These are phyloP conservation scores for Coffea humblotiana DNA, from an alignment of 305 asterid species.

Conservation along the genomic window DNA sequence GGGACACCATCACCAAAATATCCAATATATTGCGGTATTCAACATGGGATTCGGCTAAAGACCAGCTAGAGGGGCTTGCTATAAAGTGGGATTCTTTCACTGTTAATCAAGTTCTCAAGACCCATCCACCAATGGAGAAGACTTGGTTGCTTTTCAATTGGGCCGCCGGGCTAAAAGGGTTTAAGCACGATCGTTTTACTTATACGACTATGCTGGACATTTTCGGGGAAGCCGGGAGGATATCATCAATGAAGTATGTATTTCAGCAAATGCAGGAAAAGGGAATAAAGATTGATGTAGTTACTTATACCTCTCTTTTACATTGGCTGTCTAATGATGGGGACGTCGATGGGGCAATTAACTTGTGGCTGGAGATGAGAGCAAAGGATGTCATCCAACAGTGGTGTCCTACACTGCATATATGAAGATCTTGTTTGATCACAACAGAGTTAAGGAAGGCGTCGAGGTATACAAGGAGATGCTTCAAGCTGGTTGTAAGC, in stretches of 20 bases:
- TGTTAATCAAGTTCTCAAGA: slow-evolving; percentile 81
- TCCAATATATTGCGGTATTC: slow-evolving; percentile 65
- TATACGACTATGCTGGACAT: slow-evolving; percentile 95
- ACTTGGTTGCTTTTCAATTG: slow-evolving; percentile 96
- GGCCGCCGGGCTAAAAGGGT: slow-evolving; percentile 52
- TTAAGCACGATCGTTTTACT: slow-evolving; percentile 92
- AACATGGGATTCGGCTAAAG: slow-evolving; percentile 80
- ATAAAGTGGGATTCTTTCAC: slow-evolving; percentile 86
- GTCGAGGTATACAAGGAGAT: slow-evolving; percentile 69
- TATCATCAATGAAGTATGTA: slow-evolving; percentile 72
- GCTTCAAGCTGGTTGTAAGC: slow-evolving; percentile 69
- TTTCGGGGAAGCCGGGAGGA: slow-evolving; percentile 87
- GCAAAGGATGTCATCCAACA: slow-evolving; percentile 62
- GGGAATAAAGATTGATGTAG: slow-evolving; percentile 68
- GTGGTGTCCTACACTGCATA: slow-evolving; percentile 87
- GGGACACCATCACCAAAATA: slow-evolving; percentile 51
- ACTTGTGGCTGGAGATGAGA: slow-evolving; percentile 78
- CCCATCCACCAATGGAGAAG: slow-evolving; percentile 95
- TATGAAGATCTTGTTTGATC: slow-evolving; percentile 76
- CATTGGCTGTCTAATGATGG: slow-evolving; percentile 88
- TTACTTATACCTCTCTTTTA: slow-evolving; percentile 73
- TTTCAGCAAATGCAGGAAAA: slow-evolving; percentile 70
- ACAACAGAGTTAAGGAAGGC: slow-evolving; percentile 55
- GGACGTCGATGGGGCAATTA: slow-evolving; percentile 65
- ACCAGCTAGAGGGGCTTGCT: slow-evolving; percentile 52